These are phyloP conservation scores for Sclerospora graminicola DNA, from an alignment of 352 stramenopile genomes.

Conservation along the genomic window DNA sequence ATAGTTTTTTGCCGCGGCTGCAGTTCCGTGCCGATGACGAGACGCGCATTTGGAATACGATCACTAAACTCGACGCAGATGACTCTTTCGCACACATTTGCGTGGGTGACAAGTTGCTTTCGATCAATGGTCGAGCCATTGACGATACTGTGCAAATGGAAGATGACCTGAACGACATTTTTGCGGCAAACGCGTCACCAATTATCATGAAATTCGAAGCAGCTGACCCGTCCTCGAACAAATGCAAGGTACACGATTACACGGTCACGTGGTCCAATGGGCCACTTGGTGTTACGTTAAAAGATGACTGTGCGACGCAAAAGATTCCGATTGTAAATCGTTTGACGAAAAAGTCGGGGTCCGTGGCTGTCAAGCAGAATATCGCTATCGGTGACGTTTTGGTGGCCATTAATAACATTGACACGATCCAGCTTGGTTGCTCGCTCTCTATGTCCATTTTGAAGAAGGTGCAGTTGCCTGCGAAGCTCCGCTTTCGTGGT, in stretches of 20 bases:
- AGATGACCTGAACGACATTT: conserved; percentile 62
- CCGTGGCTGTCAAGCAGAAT: conserved; percentile 82
- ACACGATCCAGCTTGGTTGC: conserved; percentile 81
- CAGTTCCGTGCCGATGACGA: conserved; percentile 35
- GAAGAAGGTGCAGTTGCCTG: conserved; percentile 81
- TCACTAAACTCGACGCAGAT: conserved; percentile 65
- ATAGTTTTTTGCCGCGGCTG: conserved; percentile 72
- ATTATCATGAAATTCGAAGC: conserved; percentile 82
- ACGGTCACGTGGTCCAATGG: conserved; percentile 83
- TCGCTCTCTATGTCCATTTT: conserved; percentile 84
- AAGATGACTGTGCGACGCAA: conserved; percentile 75
- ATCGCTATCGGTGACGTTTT: conserved; percentile 81
- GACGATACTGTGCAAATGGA: conserved; percentile 50
- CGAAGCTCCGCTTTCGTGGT: conserved; percentile 76
- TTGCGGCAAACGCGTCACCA: conserved; percentile 58
- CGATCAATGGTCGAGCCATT: conserved; percentile 63
- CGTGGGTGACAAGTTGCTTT: conserved; percentile 56
- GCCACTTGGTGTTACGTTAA: conserved; percentile 73
- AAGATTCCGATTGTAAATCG: conserved; percentile 84
- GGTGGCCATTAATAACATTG: conserved; percentile 85
- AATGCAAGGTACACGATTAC: conserved; percentile 73
- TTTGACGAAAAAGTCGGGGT: conserved; percentile 77
- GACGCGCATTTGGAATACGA: conserved; percentile 48
- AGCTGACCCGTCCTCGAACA: conserved; percentile 28
- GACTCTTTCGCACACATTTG: conserved; percentile 74